phyloP scores from a whole-genome alignment of 1,284 basidiomycete species.

The Leccinum fuscescens region DNA sequence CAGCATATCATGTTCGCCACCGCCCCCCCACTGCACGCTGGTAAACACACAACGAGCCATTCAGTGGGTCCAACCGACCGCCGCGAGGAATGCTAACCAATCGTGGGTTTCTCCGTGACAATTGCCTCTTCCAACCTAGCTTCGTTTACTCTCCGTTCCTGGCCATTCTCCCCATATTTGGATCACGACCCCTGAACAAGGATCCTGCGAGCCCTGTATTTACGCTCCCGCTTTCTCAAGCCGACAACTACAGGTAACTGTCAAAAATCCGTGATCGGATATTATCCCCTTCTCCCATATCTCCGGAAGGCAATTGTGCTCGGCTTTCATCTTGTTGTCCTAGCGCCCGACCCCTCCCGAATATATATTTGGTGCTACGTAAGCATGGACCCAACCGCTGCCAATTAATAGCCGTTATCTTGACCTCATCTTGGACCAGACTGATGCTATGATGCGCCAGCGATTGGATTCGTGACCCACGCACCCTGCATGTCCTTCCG shows the following conservation, averaged over 20 bases:
- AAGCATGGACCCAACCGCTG: not conserved
- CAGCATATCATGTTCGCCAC: constrained; percentile 1
- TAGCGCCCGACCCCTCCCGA: not conserved
- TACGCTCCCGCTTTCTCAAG: not conserved
- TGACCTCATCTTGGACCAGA: constrained; percentile 1
- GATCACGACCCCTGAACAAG: constrained; percentile 4
- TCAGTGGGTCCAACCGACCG: not conserved
- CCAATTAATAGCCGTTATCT: constrained; percentile 20
- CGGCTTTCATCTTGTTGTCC: not conserved
- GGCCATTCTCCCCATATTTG: not conserved
- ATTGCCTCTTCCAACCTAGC: constrained; percentile 6
- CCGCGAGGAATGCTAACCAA: not conserved
- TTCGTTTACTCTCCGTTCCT: constrained; percentile 7
- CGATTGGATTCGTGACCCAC: not conserved
- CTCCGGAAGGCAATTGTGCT: not conserved
- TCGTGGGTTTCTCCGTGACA: constrained; percentile 5
- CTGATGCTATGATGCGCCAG: not conserved
- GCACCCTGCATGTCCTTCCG: constrained; percentile 13
- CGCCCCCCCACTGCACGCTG: constrained; percentile 7
- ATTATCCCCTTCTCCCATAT: not conserved
- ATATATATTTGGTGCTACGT: not conserved
- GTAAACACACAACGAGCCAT: not conserved
- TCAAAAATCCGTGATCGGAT: constrained; percentile 1
- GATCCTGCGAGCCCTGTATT: not conserved
- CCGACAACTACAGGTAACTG: not conserved